Evolutionary conservation across 2,329 filamentous ascomycete genomes (phyloP), one percentile per base, ranked within the genome.

Genomic region (Botrytis cinerea): DNA sequence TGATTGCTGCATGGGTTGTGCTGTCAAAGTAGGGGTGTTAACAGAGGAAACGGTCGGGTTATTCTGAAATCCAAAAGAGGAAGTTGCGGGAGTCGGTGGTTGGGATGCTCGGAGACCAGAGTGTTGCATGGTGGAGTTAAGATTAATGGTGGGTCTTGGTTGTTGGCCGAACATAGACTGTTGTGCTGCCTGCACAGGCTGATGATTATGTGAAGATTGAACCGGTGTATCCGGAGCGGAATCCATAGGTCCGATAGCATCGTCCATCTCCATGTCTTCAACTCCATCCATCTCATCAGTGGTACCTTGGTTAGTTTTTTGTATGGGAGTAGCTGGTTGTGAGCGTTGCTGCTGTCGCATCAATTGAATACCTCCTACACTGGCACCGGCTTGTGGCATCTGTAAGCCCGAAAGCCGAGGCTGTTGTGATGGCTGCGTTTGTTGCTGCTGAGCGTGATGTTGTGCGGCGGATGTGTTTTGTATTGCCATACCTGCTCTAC

Each of bases 31-130:
- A 0, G 95, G 95, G 0, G 95, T 98, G 82, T 98, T 98, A 72
- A 98, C 95, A 5, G 95, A 98, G 4, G 96, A 99, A 28, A 98
- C 95, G 1, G 95, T 98, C 25, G 95, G 95, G 82, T 98, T 98
- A 82, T 97, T 94, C 81, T 94, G 92, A 77, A 97, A 90, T 68
- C 91, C 91, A 79, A 95, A 94, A 78, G 87, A 90, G 64, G 91
- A 89, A 40, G 93, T 87, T 46, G 92, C 91, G 2, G 95, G 95
- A 0, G 95, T 98, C 6, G 93, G 90, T 1, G 95, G 95, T 76
- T 94, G 93, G 7, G 95, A 97, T 16, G 91, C 93, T 73, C 93
- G 91, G 74, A 98, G 88, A 22, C 92, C 94, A 81, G 96, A 91
- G 80, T 93, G 93, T 40, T 89, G 88, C 75, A 91, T 82, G 63